Evolutionary conservation across 1,284 basidiomycete genomes (phyloP), one percentile per base, ranked within the genome.

Genomic region (Pseudozyma thailandica): DNA sequence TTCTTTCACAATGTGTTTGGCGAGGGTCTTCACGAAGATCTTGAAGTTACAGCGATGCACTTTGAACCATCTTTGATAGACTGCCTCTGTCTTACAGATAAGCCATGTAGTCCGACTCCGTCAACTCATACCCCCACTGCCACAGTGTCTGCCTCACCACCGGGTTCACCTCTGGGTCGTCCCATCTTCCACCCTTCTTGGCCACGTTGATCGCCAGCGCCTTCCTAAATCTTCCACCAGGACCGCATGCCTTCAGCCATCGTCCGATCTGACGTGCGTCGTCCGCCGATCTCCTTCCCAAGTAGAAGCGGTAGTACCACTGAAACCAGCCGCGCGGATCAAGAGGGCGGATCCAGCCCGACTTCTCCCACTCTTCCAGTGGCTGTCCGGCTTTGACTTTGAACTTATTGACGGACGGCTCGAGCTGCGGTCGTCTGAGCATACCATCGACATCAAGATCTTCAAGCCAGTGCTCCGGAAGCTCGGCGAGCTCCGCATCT

Each of bases 271-370:
- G 85, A 35, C 85, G 49, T 52, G 82, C 84, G 72, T 86, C 85
- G 64, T 86, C 85, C 10, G 70, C 77, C 30, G 82, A 83, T 48
- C 85, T 56, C 46, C 85, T 72, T 0, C 85, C 85, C n/a, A 82
- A 74, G 72, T 84, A 86, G 74, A 86, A 86, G 15, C 84, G 75
- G 16, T 78, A 71, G 78, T 86, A 86, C 77, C 70, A 76, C 45
- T 76, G 75, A 56, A 84, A 85, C 85, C 85, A 86, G 16, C 85
- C 85, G 23, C 85, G 58, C 7, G 85, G 85, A 78, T 86, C 85
- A 10, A 79, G 83, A 4, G 58, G 39, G 63, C 82, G 83, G 20
- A 86, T 84, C 85, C 85, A 86, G 2, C 85, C 85, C 6, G 83
- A 79, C 50, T 85, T 83, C 56, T 86, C 85, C 85, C 85, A 86